phyloP scores from a whole-genome alignment of 495 filamentous ascomycete species.

The Penicillium argentinense region DNA sequence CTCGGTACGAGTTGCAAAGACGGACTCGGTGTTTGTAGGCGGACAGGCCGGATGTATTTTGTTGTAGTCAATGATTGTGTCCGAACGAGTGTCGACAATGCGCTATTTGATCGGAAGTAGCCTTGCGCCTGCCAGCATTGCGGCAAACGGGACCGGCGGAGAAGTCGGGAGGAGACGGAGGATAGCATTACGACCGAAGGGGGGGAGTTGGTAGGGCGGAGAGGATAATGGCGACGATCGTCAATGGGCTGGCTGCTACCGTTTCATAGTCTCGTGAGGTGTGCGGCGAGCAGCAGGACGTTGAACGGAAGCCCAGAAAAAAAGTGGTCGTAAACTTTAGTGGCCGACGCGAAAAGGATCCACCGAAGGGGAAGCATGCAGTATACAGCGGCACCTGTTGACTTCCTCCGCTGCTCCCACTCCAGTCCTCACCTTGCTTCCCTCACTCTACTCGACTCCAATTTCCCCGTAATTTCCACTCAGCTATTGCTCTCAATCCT shows the following conservation, averaged over 20 bases:
- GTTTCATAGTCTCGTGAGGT: not conserved
- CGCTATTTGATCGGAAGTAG: not conserved
- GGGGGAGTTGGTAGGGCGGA: not conserved
- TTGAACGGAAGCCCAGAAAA: not conserved
- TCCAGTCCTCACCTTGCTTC: too few species aligned
- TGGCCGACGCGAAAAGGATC: not conserved
- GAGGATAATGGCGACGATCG: too few species aligned
- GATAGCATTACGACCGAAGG: not conserved
- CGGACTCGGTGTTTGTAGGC: not conserved
- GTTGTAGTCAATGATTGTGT: slow-evolving; percentile 1
- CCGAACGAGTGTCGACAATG: slow-evolving; percentile 1
- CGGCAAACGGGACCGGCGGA: slow-evolving; percentile 6
- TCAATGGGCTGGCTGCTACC: slow-evolving; percentile 1
- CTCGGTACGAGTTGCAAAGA: slow-evolving; percentile 1
- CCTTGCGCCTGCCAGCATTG: not conserved
- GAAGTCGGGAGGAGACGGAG: slow-evolving; percentile 2
- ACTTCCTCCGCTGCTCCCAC: too few species aligned
- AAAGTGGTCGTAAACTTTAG: not conserved
- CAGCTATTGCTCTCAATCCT: too few species aligned
- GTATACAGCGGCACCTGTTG: too few species aligned
- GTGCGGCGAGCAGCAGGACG: not conserved
- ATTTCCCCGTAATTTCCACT: too few species aligned
- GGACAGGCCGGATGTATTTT: not conserved
- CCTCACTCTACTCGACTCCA: too few species aligned
- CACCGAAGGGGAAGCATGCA: too few species aligned